These are phyloP conservation scores for Glebionis coronaria DNA, from an alignment of 129 eudicot genomes.

Conservation along the genomic window DNA sequence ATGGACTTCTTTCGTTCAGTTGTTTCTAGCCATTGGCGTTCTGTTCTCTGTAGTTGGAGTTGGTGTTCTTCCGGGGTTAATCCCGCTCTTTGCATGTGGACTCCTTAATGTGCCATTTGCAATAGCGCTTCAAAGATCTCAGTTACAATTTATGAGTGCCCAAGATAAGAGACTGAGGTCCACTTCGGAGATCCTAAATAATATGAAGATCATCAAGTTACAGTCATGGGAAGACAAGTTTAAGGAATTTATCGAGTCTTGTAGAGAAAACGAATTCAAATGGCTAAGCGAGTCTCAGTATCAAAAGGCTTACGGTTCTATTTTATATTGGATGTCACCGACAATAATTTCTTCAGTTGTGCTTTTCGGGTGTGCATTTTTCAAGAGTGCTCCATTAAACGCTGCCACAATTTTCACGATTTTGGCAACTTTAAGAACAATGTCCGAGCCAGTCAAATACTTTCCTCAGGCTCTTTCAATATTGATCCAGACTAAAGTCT, in stretches of 20 bases:
- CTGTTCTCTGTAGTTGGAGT: slow-evolving; percentile 45
- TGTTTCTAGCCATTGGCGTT: slow-evolving; percentile 44
- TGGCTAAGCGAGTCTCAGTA: slow-evolving; percentile 50
- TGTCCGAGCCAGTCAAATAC: slow-evolving; percentile 61
- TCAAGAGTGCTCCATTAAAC: slow-evolving; percentile 48
- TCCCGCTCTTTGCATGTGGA: slow-evolving; percentile 48
- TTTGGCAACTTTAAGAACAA: slow-evolving; percentile 46
- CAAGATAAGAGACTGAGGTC: slow-evolving; percentile 60
- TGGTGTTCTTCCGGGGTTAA: slow-evolving; percentile 53
- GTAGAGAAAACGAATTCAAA: slow-evolving; percentile 47
- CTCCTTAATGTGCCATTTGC: slow-evolving; percentile 63
- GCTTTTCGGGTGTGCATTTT: slow-evolving; percentile 46
- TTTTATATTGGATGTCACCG: slow-evolving; percentile 64
- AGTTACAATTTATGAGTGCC: slow-evolving; percentile 43
- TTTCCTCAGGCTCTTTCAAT: slow-evolving; percentile 58
- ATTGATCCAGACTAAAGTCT: slow-evolving; percentile 56
- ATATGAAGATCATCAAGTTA: slow-evolving; percentile 70
- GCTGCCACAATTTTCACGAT: slow-evolving; percentile 61
- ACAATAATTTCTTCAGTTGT: slow-evolving; percentile 57
- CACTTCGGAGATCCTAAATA: slow-evolving; percentile 61
- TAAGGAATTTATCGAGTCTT: slow-evolving; percentile 36
- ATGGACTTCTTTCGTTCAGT: slow-evolving; percentile 43
- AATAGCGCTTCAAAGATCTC: slow-evolving; percentile 48
- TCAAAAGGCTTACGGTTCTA: slow-evolving; percentile 37
- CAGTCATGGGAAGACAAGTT: slow-evolving; percentile 70